phyloP scores from a whole-genome alignment of 1,284 basidiomycete genomes.

The Pseudozyma flocculosa region DNA sequence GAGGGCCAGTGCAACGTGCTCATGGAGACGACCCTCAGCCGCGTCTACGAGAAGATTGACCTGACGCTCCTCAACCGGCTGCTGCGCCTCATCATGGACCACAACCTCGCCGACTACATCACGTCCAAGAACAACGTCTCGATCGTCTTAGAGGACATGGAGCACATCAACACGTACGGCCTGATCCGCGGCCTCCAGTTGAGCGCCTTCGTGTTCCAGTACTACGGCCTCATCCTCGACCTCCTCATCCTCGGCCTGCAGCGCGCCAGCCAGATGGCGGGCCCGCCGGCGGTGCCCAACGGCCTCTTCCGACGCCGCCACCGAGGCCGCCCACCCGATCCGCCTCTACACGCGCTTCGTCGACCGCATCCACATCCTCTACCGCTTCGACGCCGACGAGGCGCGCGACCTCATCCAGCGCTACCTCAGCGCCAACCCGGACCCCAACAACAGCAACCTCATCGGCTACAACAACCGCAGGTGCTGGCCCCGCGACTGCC shows the following conservation, averaged over 20 bases:
- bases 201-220: constrained; percentile 57
- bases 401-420: constrained; percentile 96
- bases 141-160: constrained; percentile 58
- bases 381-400: constrained; percentile 98
- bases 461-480: constrained; percentile 99
- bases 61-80: constrained; percentile 57
- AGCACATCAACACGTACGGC: constrained; percentile 57
- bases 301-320: constrained; percentile 54
- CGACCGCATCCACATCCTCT: constrained; percentile 67
- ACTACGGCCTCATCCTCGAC: constrained; percentile 57
- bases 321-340: constrained; percentile 55
- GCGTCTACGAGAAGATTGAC: constrained; percentile 58
- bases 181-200: constrained; percentile 58
- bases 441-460: constrained; percentile 97
- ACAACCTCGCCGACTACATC: constrained; percentile 58
- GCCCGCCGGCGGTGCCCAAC: constrained; percentile 55
- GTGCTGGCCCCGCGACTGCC: constrained; percentile 98
- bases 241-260: constrained; percentile 55
- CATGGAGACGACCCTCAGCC: constrained; percentile 57
- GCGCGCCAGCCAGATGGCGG: constrained; percentile 56
- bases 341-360: constrained; percentile 57
- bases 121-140: constrained; percentile 58
- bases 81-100: constrained; percentile 57
- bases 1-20: constrained; percentile 57
- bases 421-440: constrained; percentile 92